Percentiles rank a stretch among this genome's conserved stretches.
Conservation (phyloP, 768 basidiomycete species). For the Crepidotus variabilis region DNA sequence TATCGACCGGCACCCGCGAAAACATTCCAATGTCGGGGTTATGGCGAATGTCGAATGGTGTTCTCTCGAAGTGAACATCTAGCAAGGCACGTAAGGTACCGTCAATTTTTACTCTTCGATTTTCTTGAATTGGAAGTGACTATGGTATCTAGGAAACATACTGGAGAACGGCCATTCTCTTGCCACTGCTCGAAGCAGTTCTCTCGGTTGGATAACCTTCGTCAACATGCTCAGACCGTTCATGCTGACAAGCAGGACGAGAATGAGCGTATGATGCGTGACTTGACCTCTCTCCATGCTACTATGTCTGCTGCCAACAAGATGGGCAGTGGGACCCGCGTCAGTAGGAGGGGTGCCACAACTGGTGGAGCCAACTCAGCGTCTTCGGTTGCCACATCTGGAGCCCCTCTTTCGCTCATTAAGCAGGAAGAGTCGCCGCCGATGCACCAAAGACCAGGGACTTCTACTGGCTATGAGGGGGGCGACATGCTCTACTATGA, state of each 20-base stretch:
- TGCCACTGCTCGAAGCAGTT: slow-evolving; percentile 97
- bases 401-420: slow-evolving; percentile 22
- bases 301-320: slow-evolving; percentile 65
- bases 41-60: slow-evolving; percentile 94
- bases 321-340: slow-evolving; percentile 15
- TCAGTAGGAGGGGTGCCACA: slow-evolving; percentile 2
- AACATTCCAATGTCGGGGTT: slow-evolving; percentile 94
- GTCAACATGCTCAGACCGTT: slow-evolving; percentile 96
- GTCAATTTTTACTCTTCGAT: slow-evolving; percentile 14
- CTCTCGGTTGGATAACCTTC: slow-evolving; percentile 92
- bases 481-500: slow-evolving; percentile 28
- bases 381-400: slow-evolving; percentile 6
- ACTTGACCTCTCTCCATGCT: slow-evolving; percentile 80
- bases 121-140: slow-evolving; percentile 8
- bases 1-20: slow-evolving; percentile 86
- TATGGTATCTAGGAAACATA: slow-evolving; percentile 75
- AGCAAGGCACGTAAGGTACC: slow-evolving; percentile 90
- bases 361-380: background rate
- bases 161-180: slow-evolving; percentile 93
- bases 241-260: slow-evolving; percentile 90
- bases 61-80: slow-evolving; percentile 95
- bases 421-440: slow-evolving; percentile 37
- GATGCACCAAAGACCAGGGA: slow-evolving; percentile 59
- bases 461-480: slow-evolving; percentile 65
- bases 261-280: slow-evolving; percentile 91